phyloP scores from a whole-genome alignment of 169 alveolate species.

The Cryptosporidium andersoni region DNA sequence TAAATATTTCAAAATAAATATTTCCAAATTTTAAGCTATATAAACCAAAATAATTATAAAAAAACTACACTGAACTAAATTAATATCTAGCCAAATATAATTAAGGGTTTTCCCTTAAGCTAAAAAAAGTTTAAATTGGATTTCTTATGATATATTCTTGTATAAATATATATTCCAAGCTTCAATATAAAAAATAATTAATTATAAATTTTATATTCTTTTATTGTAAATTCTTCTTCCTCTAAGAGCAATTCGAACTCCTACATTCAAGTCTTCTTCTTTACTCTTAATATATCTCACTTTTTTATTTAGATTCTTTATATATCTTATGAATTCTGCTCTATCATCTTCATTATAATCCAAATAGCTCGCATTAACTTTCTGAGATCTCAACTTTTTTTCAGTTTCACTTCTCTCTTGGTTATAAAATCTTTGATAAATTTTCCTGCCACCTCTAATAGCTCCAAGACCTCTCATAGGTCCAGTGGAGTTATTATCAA shows the following conservation, averaged over 20 bases:
- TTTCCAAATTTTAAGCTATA: neutral
- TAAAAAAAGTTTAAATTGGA: too few species aligned
- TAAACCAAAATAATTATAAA: neutral
- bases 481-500: constrained; percentile 24
- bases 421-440: constrained; percentile 6
- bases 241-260: constrained; percentile 36
- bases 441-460: constrained; percentile 67
- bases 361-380: constrained; percentile 24
- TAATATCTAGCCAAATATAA: too few species aligned
- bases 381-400: constrained; percentile 21
- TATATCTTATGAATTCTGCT: neutral
- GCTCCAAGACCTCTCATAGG: constrained; percentile 43
- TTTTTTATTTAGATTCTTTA: constrained; percentile 5
- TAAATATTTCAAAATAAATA: neutral
- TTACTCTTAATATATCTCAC: neutral
- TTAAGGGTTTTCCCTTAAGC: too few species aligned
- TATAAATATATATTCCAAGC: neutral
- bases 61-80: neutral
- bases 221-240: constrained; percentile 6
- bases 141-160: neutral
- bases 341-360: constrained; percentile 36
- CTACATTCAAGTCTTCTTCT: constrained; percentile 18
- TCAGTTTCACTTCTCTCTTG: constrained; percentile 14
- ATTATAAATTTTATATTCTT: neutral
- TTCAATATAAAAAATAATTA: neutral